Evolutionary conservation across 768 basidiomycete genomes (phyloP).

Genomic region (Leccinum variicolor): DNA sequence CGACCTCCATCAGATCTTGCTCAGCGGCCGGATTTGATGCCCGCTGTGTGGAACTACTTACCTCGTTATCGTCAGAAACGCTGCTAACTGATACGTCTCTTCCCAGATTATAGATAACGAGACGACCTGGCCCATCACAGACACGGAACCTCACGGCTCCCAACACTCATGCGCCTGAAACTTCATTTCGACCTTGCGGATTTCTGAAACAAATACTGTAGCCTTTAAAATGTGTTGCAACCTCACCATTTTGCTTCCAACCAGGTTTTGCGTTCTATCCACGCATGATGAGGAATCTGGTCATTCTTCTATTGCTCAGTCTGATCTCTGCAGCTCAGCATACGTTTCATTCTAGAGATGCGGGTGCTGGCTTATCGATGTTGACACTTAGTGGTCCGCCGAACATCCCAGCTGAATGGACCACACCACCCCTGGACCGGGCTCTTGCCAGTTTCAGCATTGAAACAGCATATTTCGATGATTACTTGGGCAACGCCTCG

Average conservation of each 20-base stretch:
- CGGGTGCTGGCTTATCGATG: constrained; percentile 1
- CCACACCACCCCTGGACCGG: constrained; percentile 43
- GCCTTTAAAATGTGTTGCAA: no score
- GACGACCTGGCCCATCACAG: background rate
- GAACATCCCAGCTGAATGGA: constrained; percentile 38
- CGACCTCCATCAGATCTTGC: background rate
- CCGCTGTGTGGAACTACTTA: no score
- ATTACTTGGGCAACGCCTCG: constrained; percentile 45
- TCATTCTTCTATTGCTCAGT: background rate
- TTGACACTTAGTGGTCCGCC: constrained; percentile 41
- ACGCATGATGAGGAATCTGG: constrained; percentile 9
- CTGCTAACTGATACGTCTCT: background rate
- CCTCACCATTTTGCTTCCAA: background rate
- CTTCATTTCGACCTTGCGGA: no score
- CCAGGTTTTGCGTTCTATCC: background rate
- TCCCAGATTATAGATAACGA: background rate
- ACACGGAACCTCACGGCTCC: no score
- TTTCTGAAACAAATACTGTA: no score
- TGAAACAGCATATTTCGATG: constrained; percentile 52
- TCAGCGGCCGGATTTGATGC: background rate
- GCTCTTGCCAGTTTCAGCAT: constrained; percentile 52
- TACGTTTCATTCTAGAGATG: constrained; percentile 2
- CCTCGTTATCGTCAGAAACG: no score
- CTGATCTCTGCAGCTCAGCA: constrained; percentile 8
- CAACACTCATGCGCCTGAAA: no score